Evolutionary conservation across 2,329 filamentous ascomycete species (phyloP).

Genomic region (Albifimbria verrucaria): DNA sequence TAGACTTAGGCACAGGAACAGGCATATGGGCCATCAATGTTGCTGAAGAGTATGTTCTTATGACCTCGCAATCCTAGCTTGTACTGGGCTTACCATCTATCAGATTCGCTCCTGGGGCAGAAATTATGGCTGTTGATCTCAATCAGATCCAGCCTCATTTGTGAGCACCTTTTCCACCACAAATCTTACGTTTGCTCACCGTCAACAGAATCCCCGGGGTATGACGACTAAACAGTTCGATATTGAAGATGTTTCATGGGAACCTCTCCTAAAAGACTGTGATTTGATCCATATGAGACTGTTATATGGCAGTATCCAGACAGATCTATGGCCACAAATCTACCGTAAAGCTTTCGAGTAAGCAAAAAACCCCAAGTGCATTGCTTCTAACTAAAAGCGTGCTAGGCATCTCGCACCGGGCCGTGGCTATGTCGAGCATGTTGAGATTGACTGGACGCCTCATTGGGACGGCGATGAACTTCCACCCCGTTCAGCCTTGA

Average conservation of each 20-base stretch:
- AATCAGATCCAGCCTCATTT: constrained; percentile 35
- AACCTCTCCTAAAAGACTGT: constrained; percentile 46
- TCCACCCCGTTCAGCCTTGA: constrained; percentile 53
- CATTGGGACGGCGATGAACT: constrained; percentile 66
- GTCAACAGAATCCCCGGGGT: constrained; percentile 65
- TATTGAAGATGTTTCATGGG: constrained; percentile 70
- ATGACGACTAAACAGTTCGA: constrained; percentile 58
- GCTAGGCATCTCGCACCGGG: constrained; percentile 72
- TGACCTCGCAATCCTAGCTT: not conserved
- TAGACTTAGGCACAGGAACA: constrained; percentile 79
- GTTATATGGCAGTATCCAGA: constrained; percentile 72
- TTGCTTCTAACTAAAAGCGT: constrained; percentile 8
- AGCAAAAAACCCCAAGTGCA: constrained; percentile 22
- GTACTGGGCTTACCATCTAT: constrained; percentile 2
- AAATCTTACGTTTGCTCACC: constrained; percentile 11
- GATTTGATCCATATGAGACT: constrained; percentile 83
- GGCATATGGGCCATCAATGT: constrained; percentile 91
- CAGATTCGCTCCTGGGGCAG: constrained; percentile 20
- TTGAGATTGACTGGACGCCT: constrained; percentile 83
- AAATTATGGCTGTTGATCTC: constrained; percentile 36
- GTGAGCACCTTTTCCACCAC: constrained; percentile 20
- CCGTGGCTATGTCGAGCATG: constrained; percentile 75
- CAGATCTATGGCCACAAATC: constrained; percentile 63
- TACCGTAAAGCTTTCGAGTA: constrained; percentile 70
- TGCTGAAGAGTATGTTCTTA: constrained; percentile 58